Conservation (phyloP, 495 filamentous ascomycete species). For the Thermothielavioides terrestris region DNA sequence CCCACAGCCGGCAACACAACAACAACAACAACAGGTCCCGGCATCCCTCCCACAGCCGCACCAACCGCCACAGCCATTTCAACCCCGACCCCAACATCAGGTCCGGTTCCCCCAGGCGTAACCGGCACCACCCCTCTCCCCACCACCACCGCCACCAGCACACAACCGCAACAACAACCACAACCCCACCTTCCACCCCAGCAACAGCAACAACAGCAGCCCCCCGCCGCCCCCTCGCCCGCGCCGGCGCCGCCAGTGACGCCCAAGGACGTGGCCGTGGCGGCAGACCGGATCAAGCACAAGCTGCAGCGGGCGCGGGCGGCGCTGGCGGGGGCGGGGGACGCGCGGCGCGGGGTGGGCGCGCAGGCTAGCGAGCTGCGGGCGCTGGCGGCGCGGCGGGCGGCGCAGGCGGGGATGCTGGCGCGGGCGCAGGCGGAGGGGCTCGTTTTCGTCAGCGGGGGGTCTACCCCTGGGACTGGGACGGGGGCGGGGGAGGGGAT, state of each 20-base stretch:
- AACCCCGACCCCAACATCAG: conserved; percentile 15
- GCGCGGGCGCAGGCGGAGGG: conserved; percentile 37
- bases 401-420: conserved; percentile 49
- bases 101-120: conserved; percentile 15
- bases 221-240: not conserved
- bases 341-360: conserved; percentile 52
- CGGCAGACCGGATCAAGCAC: conserved; percentile 65
- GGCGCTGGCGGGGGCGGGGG: conserved; percentile 62
- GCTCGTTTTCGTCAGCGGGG: conserved; percentile 24
- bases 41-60: conserved; percentile 4
- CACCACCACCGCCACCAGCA: conserved; percentile 12
- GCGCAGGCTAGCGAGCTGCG: conserved; percentile 58
- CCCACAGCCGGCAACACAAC: conserved; percentile 11
- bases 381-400: conserved; percentile 60
- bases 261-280: conserved; percentile 68
- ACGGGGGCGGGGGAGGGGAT: not conserved
- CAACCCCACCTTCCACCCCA: conserved; percentile 1
- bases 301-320: conserved; percentile 68
- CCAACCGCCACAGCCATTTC: not conserved
- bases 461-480: conserved; percentile 11
- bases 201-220: not conserved
- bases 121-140: conserved; percentile 26
- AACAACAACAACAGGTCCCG: conserved; percentile 12
- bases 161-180: not conserved
- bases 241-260: conserved; percentile 19